Evolutionary conservation across 331 rosid genomes (phyloP), one percentile per base, ranked within the genome.

Genomic region (Prunus yedoensis): DNA sequence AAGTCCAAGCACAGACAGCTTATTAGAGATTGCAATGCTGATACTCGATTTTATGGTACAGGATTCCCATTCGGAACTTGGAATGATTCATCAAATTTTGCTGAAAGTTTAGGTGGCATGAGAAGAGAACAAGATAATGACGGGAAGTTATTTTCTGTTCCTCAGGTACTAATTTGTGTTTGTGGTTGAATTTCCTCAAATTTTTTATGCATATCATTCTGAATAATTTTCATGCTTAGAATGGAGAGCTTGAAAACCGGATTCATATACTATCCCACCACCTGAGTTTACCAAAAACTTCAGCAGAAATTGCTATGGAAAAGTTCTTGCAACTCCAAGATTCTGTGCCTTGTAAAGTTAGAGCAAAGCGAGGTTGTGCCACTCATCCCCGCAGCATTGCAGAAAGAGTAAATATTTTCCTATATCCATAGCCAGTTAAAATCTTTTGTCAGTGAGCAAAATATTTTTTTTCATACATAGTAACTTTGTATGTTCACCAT

Each of bases 351-450:
- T 92, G 97, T 71, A 87, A 85, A 82, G 86, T 90, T 70, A 84
- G 99, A 85, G 99, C 99, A 16, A 94, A 94, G 88, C 86, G 99
- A 66, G 99, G 99, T 38, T 92, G 90, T 17, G 99, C 99, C 27
- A 94, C 99, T 66, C 99, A 94, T 86, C 99, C 99, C 69, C 81
- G 99, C 80, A 94, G 99, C 79, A 88, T 94, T 70, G 99, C 99
- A 2, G 97, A 94, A 87, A 82, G 99, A 85, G 97, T 90, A 85
- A 43, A 66, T 30, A 68, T 35, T 66, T 58, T 9, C 16, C 72
- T 51, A 8, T 61, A 38, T 59, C 38, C 20, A 0, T 43, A 15
- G 23, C 27, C 28, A 51, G n/a, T 18, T 52, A 30, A 4, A 17
- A 25, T 67, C 56, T 14, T 1, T 50, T 64, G 17, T 16, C 4